phyloP scores from a whole-genome alignment of 2,329 filamentous ascomycete genomes.

The Cyphellophora europaea region DNA sequence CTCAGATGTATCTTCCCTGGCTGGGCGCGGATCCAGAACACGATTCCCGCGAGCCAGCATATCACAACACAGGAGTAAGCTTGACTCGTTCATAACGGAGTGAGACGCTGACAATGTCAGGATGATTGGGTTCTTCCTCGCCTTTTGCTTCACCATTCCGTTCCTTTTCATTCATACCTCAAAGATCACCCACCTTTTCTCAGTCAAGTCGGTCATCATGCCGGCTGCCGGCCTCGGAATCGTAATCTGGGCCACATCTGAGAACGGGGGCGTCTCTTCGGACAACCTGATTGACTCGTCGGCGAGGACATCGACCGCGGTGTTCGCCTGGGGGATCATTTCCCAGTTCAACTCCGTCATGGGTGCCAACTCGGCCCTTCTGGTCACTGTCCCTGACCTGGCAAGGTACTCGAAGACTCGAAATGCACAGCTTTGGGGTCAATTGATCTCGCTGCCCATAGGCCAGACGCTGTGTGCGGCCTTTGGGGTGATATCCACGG shows the following conservation, averaged over 20 bases:
- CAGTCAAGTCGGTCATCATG: conserved; percentile 27
- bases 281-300: conserved; percentile 6
- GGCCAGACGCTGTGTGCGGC: conserved; percentile 17
- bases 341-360: conserved; percentile 30
- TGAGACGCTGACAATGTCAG: background rate
- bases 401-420: conserved; percentile 26
- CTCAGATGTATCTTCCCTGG: conserved; percentile 20
- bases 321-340: conserved; percentile 30
- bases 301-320: conserved; percentile 11
- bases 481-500: conserved; percentile 19
- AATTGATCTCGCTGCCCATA: conserved; percentile 14
- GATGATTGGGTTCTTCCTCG: conserved; percentile 20
- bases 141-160: conserved; percentile 19
- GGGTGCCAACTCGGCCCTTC: conserved; percentile 25
- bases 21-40: conserved; percentile 19
- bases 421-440: conserved; percentile 25
- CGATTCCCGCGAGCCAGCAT: conserved; percentile 17
- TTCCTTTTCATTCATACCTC: conserved; percentile 27
- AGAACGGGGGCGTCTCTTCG: conserved; percentile 17
- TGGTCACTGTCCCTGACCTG: conserved; percentile 30
- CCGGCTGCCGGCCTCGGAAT: conserved; percentile 28
- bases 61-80: conserved; percentile 18
- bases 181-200: conserved; percentile 28
- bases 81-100: background rate
- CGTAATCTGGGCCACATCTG: conserved; percentile 25